These are phyloP conservation scores for Ceratonia siliqua DNA, from an alignment of 306 rosid genomes.

Conservation along the genomic window DNA sequence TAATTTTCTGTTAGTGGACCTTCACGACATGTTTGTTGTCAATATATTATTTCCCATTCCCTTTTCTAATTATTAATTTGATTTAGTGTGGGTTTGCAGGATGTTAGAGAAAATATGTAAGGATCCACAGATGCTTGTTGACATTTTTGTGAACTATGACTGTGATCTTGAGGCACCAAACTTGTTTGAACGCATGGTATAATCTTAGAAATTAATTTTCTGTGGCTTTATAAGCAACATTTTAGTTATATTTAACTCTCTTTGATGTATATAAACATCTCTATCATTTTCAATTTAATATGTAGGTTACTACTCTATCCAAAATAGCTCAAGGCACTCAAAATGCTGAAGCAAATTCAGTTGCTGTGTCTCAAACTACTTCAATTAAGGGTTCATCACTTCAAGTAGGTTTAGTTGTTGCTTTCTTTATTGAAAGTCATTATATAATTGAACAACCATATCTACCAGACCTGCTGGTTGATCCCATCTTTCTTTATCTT, in stretches of 20 bases:
- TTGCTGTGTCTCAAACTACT: conserved; percentile 66
- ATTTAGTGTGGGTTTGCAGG: conserved; percentile 56
- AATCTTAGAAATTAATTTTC: conserved; percentile 25
- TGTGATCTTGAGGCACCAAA: conserved; percentile 99
- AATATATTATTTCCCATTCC: conserved; percentile 15
- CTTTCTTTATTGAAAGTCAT: conserved; percentile 23
- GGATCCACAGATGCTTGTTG: conserved; percentile 97
- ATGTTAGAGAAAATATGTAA: conserved; percentile 91
- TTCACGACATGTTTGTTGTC: conserved; percentile 1
- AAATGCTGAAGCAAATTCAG: conserved; percentile 77
- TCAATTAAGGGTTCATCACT: conserved; percentile 89
- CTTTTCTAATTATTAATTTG: conserved; percentile 39
- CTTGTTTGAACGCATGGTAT: conserved; percentile 94
- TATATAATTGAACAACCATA: conserved; percentile 14
- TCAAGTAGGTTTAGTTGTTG: conserved; percentile 64
- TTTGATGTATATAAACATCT: conserved; percentile 22
- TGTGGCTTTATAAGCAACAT: conserved; percentile 21
- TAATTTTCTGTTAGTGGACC: conserved; percentile 10
- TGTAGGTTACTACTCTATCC: conserved; percentile 84
- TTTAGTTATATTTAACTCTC: not conserved
- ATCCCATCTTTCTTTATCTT: conserved; percentile 40
- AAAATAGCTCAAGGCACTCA: conserved; percentile 84
- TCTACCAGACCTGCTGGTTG: conserved; percentile 35
- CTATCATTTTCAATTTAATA: conserved; percentile 31
- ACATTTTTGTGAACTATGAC: conserved; percentile 95